A percentile compares a stretch with the other conserved stretches of the same genome.
These are phyloP conservation scores for Tetradesmus lagerheimii DNA, from an alignment of 139 green algal species.

Conservation along the genomic window DNA sequence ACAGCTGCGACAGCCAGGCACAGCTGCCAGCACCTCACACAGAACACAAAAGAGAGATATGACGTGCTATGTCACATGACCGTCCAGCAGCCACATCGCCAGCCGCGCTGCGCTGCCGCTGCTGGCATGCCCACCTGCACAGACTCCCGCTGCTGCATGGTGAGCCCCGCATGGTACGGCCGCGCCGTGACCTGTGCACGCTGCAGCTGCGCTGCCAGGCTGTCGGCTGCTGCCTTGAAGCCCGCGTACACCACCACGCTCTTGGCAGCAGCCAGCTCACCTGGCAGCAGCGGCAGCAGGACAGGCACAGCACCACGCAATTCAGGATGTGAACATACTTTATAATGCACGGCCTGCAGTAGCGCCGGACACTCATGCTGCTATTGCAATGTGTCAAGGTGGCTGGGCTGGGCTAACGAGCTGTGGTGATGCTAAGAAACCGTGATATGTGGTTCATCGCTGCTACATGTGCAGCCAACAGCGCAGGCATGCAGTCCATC, in stretches of 20 bases:
- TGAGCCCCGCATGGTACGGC: constrained; percentile 82
- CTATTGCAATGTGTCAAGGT: too few relatives aligned
- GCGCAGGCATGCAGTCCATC: background rate
- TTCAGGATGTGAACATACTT: background rate
- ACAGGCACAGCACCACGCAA: background rate
- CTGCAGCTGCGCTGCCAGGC: constrained; percentile 70
- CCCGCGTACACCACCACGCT: constrained; percentile 83
- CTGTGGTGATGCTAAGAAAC: too few relatives aligned
- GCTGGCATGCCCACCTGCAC: constrained; percentile 41
- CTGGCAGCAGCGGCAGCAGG: constrained; percentile 4
- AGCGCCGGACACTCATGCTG: too few relatives aligned
- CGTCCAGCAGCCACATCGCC: background rate
- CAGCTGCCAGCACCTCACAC: too few relatives aligned
- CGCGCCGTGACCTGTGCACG: constrained; percentile 60
- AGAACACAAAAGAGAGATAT: too few relatives aligned
- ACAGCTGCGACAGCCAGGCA: too few relatives aligned
- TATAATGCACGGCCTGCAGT: background rate
- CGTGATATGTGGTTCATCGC: too few relatives aligned
- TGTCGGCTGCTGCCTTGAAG: constrained; percentile 69
- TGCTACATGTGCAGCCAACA: too few relatives aligned
- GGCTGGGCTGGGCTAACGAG: too few relatives aligned
- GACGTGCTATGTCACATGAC: background rate
- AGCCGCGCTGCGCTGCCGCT: background rate
- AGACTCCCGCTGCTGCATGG: constrained; percentile 44
- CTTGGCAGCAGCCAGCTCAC: constrained; percentile 52